Base-by-base conservation (phyloP, 805 yeast genomes). In the Metschnikowia arizonensis region DNA sequence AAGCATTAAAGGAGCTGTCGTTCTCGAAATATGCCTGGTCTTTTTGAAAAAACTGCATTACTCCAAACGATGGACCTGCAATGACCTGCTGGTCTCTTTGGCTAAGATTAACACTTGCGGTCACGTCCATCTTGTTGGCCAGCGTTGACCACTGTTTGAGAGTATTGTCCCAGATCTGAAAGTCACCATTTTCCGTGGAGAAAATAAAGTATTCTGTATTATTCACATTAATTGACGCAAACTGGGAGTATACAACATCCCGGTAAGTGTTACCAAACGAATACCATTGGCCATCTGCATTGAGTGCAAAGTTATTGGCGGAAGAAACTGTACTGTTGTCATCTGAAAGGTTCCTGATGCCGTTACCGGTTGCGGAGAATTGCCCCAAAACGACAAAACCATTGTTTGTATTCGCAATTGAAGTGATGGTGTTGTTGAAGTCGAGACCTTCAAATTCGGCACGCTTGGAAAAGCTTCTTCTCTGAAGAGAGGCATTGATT, bases 121-220 rank as follows among this genome's bases (percentile, higher is more conserved):
- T 53, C 12, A 71, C 58, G 28, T 68, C 56, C 17, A 60, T 42
- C 59, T 50, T 40, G 60, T 52, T 19, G 1, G 64, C 47, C 21
- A 60, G 51, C 1, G 55, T 50, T 11, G 68, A 61, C 77, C 77
- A 73, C 11, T 59, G 33, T 1, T 56, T 47, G 31, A 65, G 57
- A 2, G 70, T 50, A 36, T 59, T 59, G 56, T 75, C 76, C 78
- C 81, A 79, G 2, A 69, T 60, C 30, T 54, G 48, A 31, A 53
- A 65, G 3, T 48, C 38, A 10, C 49, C 44, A 10, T 55, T 50
- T 2, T 57, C 50, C 5, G 61, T 52, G 1, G 62, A 62, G 45
- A 81, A 72, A 0, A 74, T 54, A 46, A 72, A 68, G 48, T 64
- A 78, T 11, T 76, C 74, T 0, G 60, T 55, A 3, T 59, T 66